phyloP scores from a whole-genome alignment of 257 asterid species.

The Echium plantagineum region DNA sequence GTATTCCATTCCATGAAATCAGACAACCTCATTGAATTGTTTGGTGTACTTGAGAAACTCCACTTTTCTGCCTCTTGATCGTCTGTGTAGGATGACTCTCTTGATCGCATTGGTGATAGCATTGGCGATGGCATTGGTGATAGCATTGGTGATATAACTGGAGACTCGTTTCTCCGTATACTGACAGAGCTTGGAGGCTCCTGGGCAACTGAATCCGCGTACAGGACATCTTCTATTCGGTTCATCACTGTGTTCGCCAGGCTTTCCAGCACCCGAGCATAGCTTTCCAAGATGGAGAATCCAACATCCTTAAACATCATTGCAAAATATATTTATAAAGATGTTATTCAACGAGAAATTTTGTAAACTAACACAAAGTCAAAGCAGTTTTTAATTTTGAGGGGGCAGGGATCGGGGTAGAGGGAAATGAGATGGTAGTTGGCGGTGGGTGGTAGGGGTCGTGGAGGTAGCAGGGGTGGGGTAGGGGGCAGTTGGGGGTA shows the following conservation, averaged over 20 bases:
- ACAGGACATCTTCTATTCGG: slow-evolving; percentile 61
- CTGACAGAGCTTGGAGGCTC: slow-evolving; percentile 35
- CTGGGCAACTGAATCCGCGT: slow-evolving; percentile 50
- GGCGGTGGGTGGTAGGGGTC: too few relatives aligned
- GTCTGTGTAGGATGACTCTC: slow-evolving; percentile 8
- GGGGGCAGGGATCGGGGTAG: too few relatives aligned
- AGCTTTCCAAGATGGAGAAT: slow-evolving; percentile 64
- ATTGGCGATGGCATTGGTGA: too few relatives aligned
- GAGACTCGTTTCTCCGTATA: slow-evolving; percentile 11
- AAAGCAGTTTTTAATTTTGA: slow-evolving; percentile 48
- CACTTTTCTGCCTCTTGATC: slow-evolving; percentile 29
- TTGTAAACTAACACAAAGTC: neutral
- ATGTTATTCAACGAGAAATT: neutral
- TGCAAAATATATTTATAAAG: neutral
- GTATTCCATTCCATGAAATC: slow-evolving; percentile 71
- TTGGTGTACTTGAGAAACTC: slow-evolving; percentile 39
- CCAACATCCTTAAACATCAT: slow-evolving; percentile 51
- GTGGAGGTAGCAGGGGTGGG: too few relatives aligned
- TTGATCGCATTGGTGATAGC: too few relatives aligned
- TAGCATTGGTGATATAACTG: slow-evolving; percentile 29
- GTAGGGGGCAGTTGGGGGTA: too few relatives aligned
- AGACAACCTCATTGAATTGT: slow-evolving; percentile 45
- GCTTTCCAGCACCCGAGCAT: slow-evolving; percentile 73
- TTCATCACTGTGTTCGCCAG: slow-evolving; percentile 75
- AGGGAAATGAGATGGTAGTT: too few relatives aligned